Evolutionary conservation across 805 yeast species (phyloP), one percentile per base, ranked within the genome.

Genomic region (Komagataella ulmi): DNA sequence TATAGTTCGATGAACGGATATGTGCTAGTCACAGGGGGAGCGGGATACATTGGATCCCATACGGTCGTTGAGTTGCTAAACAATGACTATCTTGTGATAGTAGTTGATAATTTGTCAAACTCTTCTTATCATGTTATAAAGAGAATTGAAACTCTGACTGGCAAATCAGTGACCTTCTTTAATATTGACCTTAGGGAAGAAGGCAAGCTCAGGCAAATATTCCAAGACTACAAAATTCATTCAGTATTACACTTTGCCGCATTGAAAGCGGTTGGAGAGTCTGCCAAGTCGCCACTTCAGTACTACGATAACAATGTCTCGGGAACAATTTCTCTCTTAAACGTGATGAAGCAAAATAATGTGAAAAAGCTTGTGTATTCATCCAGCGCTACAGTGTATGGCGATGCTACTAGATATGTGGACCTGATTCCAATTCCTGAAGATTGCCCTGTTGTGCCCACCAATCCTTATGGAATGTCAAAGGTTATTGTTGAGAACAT

Each of bases 21-120:
- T 30, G 79, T 83, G 47, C 70, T 85, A 51, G 90, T 86, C 24
- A 85, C 93, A 19, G 95, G 95, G 47, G 95, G 95, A 49, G 87
- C 91, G 24, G 93, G 95, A 18, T 86, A 86, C 66, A 85, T 87
- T 60, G 95, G 93, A 23, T 83, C 91, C 7, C 93, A 86, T 62
- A 83, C 91, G 1, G 86, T 76, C 17, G 78, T 80, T 49, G 85
- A 79, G 58, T 72, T 83, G 51, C 62, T 81, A 49, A 73, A 76
- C 54, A 72, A 76, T 50, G 88, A 87, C 23, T 75, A 80, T 59
- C 74, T 81, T 24, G 88, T 85, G 36, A 81, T 86, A n/a, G 75
- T 86, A 47, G 79, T 82, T 19, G 95, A 86, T 64, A 83, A 82
- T 63, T 69, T 83, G 53, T 67, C 72, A 59, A 86, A 83, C 59